A percentile compares a stretch with the other conserved stretches of the same genome.
phyloP scores from a whole-genome alignment of 108 stramenopile genomes.

The Tribonema minus region DNA sequence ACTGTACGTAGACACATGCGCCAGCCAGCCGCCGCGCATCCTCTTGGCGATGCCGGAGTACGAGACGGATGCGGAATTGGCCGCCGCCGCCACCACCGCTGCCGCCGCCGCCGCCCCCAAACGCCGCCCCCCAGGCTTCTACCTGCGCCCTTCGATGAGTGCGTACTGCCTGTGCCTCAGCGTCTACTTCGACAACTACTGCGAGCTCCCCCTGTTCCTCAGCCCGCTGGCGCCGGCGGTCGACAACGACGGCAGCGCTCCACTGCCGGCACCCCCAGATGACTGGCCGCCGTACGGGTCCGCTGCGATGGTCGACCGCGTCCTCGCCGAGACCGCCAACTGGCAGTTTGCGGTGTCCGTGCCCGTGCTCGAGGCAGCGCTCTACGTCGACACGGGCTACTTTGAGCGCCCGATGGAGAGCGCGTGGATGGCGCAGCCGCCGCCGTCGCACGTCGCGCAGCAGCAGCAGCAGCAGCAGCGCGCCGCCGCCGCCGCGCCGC shows the following conservation, averaged over 20 bases:
- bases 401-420: not conserved
- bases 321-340: not conserved
- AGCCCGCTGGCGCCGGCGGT: conserved; percentile 8
- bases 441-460: no score
- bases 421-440: conserved; percentile 22
- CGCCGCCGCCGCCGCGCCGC: no score
- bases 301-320: conserved; percentile 8
- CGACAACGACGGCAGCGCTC: not conserved
- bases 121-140: not conserved
- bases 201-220: conserved; percentile 9
- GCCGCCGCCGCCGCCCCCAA: no score
- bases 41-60: conserved; percentile 19
- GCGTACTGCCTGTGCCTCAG: conserved; percentile 10
- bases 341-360: conserved; percentile 6
- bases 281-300: conserved; percentile 19
- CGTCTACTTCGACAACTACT: conserved; percentile 21
- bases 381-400: conserved; percentile 15
- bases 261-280: not conserved
- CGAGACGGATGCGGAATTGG: not conserved
- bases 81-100: no score
- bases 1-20: conserved; percentile 3
- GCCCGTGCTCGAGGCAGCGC: conserved; percentile 5
- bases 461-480: no score
- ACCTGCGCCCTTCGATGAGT: conserved; percentile 13
- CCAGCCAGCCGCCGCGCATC: not conserved